phyloP scores from a whole-genome alignment of 176 grass and related monocot genomes.

The Cymbopogon citratus region DNA sequence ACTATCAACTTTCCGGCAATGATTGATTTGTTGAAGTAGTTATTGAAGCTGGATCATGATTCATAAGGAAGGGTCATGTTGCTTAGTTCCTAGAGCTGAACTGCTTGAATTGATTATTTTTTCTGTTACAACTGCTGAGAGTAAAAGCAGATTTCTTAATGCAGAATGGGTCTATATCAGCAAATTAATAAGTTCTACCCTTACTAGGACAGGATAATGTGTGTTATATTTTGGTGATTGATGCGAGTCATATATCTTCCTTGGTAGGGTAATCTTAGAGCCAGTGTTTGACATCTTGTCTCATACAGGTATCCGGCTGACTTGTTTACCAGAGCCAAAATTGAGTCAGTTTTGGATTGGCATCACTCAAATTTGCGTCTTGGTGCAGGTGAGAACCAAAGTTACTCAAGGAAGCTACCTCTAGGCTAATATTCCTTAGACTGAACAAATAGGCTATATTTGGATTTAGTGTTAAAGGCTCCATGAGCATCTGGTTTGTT shows the following conservation, averaged over 20 bases:
- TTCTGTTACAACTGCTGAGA: neutral
- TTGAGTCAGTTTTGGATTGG: conserved; percentile 87
- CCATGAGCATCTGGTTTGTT: neutral
- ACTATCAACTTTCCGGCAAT: neutral
- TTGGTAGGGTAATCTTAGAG: neutral
- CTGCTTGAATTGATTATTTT: neutral
- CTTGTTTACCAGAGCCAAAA: conserved; percentile 69
- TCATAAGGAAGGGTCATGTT: neutral
- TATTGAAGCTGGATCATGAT: neutral
- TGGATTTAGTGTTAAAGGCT: neutral
- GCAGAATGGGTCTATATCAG: neutral
- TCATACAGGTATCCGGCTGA: conserved; percentile 65
- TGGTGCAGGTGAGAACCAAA: conserved; percentile 44
- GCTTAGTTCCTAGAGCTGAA: neutral
- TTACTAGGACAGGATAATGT: neutral
- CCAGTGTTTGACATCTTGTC: neutral
- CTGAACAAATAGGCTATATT: neutral
- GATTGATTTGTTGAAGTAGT: neutral
- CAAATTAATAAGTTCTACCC: neutral
- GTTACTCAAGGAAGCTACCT: neutral
- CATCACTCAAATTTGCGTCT: conserved; percentile 77
- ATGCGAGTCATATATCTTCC: neutral
- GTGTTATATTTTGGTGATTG: neutral
- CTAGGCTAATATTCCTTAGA: neutral
- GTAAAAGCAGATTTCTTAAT: neutral